A percentile compares a stretch with the other conserved stretches of the same genome.
Evolutionary conservation across 495 filamentous ascomycete genomes (phyloP).

Genomic region (Talaromyces thailandensis): DNA sequence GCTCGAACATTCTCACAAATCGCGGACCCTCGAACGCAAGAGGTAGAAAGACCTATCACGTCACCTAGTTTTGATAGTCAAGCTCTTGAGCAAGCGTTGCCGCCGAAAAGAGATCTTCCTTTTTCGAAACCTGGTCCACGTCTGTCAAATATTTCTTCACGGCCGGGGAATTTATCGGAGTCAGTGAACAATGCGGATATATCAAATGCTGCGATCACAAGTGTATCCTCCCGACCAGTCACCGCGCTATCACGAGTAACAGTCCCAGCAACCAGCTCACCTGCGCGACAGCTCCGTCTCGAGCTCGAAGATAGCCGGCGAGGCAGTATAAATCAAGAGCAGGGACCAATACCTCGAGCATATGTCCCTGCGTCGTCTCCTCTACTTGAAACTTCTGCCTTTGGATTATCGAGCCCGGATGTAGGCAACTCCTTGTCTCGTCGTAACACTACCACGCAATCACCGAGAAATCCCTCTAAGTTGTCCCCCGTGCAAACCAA

Average conservation of each 20-base stretch:
- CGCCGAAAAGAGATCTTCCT: slow-evolving; percentile 37
- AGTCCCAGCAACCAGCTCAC: background rate
- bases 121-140: slow-evolving; percentile 16
- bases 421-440: background rate
- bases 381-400: background rate
- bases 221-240: background rate
- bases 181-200: background rate
- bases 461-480: background rate
- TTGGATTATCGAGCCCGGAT: background rate
- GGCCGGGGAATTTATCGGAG: background rate
- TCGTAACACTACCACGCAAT: background rate
- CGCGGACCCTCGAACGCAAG: background rate
- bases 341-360: background rate
- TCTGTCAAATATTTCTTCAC: background rate
- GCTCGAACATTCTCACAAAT: background rate
- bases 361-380: background rate
- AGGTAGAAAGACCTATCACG: slow-evolving; percentile 12
- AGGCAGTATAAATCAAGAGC: background rate
- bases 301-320: slow-evolving; percentile 5
- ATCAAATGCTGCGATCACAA: background rate
- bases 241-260: slow-evolving; percentile 2
- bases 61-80: slow-evolving; percentile 17
- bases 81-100: slow-evolving; percentile 28
- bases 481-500: background rate
- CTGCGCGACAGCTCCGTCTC: slow-evolving; percentile 5